Conservation (phyloP, 176 grass and related monocot genomes). For the Avena sativa region DNA sequence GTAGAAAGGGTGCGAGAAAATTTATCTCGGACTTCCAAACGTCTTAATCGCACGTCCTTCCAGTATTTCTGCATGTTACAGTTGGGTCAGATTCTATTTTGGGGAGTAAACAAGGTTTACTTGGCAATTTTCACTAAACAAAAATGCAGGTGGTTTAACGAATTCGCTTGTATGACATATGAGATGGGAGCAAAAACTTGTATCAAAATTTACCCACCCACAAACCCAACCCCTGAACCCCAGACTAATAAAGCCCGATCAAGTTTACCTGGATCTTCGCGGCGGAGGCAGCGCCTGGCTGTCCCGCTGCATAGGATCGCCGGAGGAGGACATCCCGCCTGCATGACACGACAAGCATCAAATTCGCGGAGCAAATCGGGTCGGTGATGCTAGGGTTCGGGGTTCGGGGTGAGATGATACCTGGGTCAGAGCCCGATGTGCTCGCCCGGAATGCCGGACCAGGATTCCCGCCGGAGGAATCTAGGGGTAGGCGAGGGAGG, state of each 20-base stretch:
- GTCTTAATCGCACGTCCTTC: slow-evolving; percentile 62
- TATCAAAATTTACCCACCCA: background rate
- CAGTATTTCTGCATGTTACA: slow-evolving; percentile 92
- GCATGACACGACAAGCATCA: too few relatives aligned
- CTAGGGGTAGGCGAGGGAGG: too few relatives aligned
- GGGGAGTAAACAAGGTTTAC: background rate
- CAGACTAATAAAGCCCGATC: too few relatives aligned
- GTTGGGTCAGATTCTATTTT: slow-evolving; percentile 60
- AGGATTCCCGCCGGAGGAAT: too few relatives aligned
- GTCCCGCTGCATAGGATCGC: slow-evolving; percentile 62
- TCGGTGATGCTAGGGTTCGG: too few relatives aligned
- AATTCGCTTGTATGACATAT: too few relatives aligned
- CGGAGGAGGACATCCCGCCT: slow-evolving; percentile 75
- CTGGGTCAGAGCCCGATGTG: too few relatives aligned
- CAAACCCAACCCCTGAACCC: too few relatives aligned
- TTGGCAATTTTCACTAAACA: background rate
- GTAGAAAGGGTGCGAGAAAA: slow-evolving; percentile 57
- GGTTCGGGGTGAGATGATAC: too few relatives aligned
- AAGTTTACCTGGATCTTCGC: slow-evolving; percentile 74
- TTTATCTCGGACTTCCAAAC: slow-evolving; percentile 52
- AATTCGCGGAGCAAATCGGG: too few relatives aligned
- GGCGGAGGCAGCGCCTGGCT: slow-evolving; percentile 42
- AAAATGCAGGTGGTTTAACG: background rate
- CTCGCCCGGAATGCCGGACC: too few relatives aligned
- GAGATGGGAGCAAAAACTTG: too few relatives aligned